phyloP scores from a whole-genome alignment of 164 flowering plant genomes.

The Vitis rupestris region DNA sequence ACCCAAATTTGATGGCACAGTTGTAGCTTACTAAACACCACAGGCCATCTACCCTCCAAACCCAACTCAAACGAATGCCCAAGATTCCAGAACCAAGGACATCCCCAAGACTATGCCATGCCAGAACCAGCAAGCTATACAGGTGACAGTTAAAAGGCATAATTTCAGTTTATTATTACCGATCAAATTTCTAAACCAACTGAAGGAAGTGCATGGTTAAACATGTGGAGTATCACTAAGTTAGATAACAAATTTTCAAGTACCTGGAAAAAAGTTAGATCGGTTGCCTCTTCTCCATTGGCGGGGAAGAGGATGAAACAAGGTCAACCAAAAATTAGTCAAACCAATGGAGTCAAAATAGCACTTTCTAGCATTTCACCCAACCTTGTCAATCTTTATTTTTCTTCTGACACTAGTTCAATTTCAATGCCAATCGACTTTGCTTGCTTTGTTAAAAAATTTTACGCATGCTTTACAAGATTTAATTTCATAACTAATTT shows the following conservation, averaged over 20 bases:
- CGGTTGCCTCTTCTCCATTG: neutral
- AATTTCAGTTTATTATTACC: no score
- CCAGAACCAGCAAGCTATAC: no score
- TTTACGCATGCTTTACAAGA: neutral
- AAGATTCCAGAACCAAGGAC: no score
- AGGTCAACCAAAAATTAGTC: neutral
- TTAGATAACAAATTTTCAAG: neutral
- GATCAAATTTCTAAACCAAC: neutral
- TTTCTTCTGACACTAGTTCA: neutral
- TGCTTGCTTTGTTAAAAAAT: neutral
- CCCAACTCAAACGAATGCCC: no score
- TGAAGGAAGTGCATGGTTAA: neutral
- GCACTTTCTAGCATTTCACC: neutral
- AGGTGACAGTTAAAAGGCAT: no score
- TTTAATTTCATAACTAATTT: no score
- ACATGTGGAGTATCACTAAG: neutral
- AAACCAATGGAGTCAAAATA: neutral
- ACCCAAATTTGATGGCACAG: no score
- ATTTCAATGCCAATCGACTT: neutral
- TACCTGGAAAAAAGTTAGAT: neutral
- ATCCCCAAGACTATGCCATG: no score
- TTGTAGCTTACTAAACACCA: no score
- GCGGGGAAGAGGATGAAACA: neutral
- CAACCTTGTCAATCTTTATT: neutral
- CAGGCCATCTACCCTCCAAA: no score